Conservation (phyloP, 148 eudicot species). For the Nyssa sinensis region DNA sequence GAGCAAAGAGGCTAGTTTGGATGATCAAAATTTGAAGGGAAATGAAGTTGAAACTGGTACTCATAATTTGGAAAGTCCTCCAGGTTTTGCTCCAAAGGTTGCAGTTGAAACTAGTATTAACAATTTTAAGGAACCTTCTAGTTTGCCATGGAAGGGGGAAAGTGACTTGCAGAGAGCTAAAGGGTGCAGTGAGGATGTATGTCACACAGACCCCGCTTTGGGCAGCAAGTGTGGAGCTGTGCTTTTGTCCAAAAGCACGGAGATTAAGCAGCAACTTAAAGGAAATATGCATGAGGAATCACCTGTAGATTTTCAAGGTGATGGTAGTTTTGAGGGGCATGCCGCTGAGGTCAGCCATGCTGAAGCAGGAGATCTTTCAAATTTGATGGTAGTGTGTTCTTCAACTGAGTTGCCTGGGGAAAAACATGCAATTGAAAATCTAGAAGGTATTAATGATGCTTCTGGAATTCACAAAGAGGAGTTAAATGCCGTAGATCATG, state of each 20-base stretch:
- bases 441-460: slow-evolving; percentile 21
- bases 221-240: not conserved
- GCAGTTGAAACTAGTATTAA: slow-evolving; percentile 21
- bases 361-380: slow-evolving; percentile 12
- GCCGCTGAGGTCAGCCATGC: slow-evolving; percentile 15
- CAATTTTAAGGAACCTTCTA: slow-evolving; percentile 17
- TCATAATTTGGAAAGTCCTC: slow-evolving; percentile 13
- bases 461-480: slow-evolving; percentile 15
- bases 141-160: slow-evolving; percentile 16
- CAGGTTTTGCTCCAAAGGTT: slow-evolving; percentile 22
- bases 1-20: slow-evolving; percentile 12
- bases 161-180: slow-evolving; percentile 19
- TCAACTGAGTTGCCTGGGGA: slow-evolving; percentile 10
- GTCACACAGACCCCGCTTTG: slow-evolving; percentile 10
- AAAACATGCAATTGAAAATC: slow-evolving; percentile 8
- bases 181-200: slow-evolving; percentile 25
- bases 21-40: slow-evolving; percentile 21
- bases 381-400: slow-evolving; percentile 1
- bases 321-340: slow-evolving; percentile 14
- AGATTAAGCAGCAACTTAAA: slow-evolving; percentile 23
- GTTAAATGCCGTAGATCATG: slow-evolving; percentile 10
- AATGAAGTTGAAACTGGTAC: slow-evolving; percentile 18
- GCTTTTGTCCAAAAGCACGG: slow-evolving; percentile 14
- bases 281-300: slow-evolving; percentile 20
- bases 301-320: slow-evolving; percentile 12